phyloP scores from a whole-genome alignment of 169 alveolate species.

The Ichthyophthirius multifiliis region DNA sequence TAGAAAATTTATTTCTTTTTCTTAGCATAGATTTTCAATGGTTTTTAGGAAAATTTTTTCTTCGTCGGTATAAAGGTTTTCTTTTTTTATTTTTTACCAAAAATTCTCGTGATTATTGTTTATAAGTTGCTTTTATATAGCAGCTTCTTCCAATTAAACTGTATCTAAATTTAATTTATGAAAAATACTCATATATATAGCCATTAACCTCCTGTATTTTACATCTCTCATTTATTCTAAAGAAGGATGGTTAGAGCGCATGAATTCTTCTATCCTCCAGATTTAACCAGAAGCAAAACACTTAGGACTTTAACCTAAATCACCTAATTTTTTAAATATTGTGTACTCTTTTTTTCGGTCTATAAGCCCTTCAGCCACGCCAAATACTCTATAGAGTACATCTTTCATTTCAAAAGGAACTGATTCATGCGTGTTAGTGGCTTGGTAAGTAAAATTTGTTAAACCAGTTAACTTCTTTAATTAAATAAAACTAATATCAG shows the following conservation, averaged over 20 bases:
- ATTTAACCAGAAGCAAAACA: constrained; percentile 6
- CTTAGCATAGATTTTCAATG: background rate
- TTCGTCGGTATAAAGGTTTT: background rate
- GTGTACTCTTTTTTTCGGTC: background rate
- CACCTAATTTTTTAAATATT: background rate
- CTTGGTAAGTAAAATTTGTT: constrained; percentile 6
- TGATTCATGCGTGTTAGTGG: background rate
- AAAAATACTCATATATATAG: background rate
- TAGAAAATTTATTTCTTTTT: background rate
- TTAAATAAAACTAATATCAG: constrained; percentile 2
- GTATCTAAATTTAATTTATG: background rate
- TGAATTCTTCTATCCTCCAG: constrained; percentile 18
- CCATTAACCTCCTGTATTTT: background rate
- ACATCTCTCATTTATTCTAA: background rate
- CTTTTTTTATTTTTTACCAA: background rate
- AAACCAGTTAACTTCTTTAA: constrained; percentile 7
- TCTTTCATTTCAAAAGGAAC: too few species aligned
- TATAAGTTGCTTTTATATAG: background rate
- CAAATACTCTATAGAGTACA: constrained; percentile 1
- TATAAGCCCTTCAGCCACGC: constrained; percentile 6
- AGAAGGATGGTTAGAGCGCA: constrained; percentile 1
- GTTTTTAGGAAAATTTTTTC: background rate
- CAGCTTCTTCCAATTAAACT: background rate
- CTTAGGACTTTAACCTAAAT: background rate
- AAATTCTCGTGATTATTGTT: background rate